Conservation (phyloP, 1,139 yeast genomes). For the Suhomyces bolitotheri region DNA sequence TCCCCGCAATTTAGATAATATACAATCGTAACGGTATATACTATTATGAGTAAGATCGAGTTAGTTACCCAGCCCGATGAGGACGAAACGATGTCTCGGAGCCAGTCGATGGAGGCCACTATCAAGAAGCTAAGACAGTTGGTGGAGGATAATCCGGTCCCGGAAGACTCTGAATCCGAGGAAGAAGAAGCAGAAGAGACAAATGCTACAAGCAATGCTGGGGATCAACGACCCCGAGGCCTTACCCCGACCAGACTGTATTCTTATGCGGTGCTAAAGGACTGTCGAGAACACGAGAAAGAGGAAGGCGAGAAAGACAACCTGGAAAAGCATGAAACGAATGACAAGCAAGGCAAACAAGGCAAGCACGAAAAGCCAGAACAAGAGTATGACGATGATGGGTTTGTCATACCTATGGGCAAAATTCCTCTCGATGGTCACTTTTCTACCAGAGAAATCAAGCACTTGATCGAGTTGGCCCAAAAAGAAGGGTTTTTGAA, state of each 20-base stretch:
- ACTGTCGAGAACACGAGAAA: conserved; percentile 1
- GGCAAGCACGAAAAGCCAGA: neutral
- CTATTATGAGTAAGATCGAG: conserved; percentile 17
- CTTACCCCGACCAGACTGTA: conserved; percentile 2
- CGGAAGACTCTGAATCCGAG: conserved; percentile 7
- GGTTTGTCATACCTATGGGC: conserved; percentile 40
- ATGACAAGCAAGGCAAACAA: neutral
- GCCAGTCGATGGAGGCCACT: conserved; percentile 13
- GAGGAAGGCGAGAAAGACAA: conserved; percentile 21
- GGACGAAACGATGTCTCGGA: conserved; percentile 4
- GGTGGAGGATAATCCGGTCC: conserved; percentile 16
- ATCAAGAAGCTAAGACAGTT: conserved; percentile 19
- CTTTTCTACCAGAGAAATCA: conserved; percentile 38
- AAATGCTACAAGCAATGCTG: neutral
- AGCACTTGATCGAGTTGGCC: conserved; percentile 33
- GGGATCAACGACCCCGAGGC: neutral
- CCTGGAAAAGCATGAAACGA: neutral
- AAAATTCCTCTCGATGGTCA: conserved; percentile 45
- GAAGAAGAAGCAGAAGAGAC: conserved; percentile 3
- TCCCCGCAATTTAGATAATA: too few relatives aligned
- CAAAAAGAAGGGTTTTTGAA: conserved; percentile 33
- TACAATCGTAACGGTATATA: conserved; percentile 1
- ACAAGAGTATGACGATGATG: conserved; percentile 32
- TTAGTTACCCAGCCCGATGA: conserved; percentile 21
- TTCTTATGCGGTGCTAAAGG: conserved; percentile 2